Base-by-base conservation (phyloP, 2,329 filamentous ascomycete genomes). In the Fusarium sp. region DNA sequence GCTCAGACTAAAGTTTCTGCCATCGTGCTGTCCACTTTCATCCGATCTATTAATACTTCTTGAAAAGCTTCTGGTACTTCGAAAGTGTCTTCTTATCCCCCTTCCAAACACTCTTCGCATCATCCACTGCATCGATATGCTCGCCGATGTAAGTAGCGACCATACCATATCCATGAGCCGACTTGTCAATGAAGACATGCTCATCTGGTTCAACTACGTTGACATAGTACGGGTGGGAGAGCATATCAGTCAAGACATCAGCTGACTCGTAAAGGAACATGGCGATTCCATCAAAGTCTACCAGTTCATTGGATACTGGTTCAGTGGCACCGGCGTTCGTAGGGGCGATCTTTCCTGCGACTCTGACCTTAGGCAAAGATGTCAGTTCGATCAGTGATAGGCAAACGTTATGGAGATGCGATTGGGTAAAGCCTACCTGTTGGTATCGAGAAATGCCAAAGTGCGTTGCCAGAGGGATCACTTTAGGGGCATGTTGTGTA, bases 281-380 rank as follows among this genome's bases (percentile, higher is more conserved):
- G n/a, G 77, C 78, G 18, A 80, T 74, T 1, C 77, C 78, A 5
- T 79, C 77, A 41, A 79, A 79, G 12, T 77, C 71, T 3, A 78
- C 73, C 0, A 75, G 71, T 4, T 71, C 33, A n/a, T 58, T 63
- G 2, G 77, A 77, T 0, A 58, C 57, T 0, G 76, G 77, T n/a
- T 41, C 49, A 3, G 54, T 53, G 3, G 71, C 66, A 1, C 76
- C 75, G 0, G 56, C 70, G 14, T 56, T 65, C 2, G 75, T 78
- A 8, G 78, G 77, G 7, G 70, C 65, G 6, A 79, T 76, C 46
- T 73, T 70, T 22, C 78, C 78, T 17, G 72, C 71, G 4, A 78
- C 75, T 53, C 71, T 77, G 7, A 79, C 61, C 78, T 79, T 3
- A 35, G 33, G 15, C 10, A 13, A 39, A 10, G 9, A 17, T 39